Base-by-base conservation (phyloP, 352 stramenopile species). In the Thraustotheca clavata region DNA sequence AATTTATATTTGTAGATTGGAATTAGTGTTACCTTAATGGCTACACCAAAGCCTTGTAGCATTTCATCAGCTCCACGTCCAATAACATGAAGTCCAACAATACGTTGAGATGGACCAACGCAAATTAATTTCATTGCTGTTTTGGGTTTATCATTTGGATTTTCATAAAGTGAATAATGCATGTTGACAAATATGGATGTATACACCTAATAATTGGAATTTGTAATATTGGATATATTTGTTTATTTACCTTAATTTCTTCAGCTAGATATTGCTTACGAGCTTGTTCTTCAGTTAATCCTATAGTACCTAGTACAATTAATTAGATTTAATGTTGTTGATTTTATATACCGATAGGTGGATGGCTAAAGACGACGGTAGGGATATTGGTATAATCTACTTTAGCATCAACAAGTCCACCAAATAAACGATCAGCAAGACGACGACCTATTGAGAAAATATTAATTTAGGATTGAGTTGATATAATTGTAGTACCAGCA, bases 31-130 rank as follows among this genome's bases (percentile, higher is more conserved):
- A 52, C 43, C 43, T 52, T 99, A 66, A 99, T 89, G 1, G 97
- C 96, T 22, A 99, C 94, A 52, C 87, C 97, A 71, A 99, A 99
- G 60, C 96, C 96, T 77, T 99, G 97, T 65, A 99, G 73, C 76
- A 99, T 98, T 82, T 99, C 96, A 74, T 99, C 96, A 5, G 89
- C 89, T 16, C 77, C 90, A 68, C 96, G 87, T 50, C 95, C 96
- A 49, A 98, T 95, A 43, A 98, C 76, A 73, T 99, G 97, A 6
- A 99, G 74, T 43, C 97, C 97, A 35, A 99, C 94, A 26, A 99
- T 94, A 32, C 83, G 86, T 73, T 98, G 90, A 0, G 95, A 70
- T 26, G 80, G 67, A 33, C 90, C 92, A 9, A 78, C 72, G 62
- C 81, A 96, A 47, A 99, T 84, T 31, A 98, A 74, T 75, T 99